Base-by-base conservation (phyloP, 2,329 filamentous ascomycete species). In the Aureobasidium sp. region DNA sequence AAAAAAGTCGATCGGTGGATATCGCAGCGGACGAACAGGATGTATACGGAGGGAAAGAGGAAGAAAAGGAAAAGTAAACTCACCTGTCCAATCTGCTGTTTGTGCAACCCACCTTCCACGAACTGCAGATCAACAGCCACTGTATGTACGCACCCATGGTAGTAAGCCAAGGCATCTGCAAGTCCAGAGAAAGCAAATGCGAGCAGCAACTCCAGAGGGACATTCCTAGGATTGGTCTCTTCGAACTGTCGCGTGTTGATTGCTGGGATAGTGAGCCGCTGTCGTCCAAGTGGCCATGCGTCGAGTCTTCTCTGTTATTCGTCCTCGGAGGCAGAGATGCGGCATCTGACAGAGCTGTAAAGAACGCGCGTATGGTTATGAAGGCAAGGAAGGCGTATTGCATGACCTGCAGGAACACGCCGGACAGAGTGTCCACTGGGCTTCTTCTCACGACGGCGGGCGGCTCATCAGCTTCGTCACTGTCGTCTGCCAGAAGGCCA, bases 21-120 rank as follows among this genome's bases (percentile, higher is more conserved):
- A 57, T 57, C 8, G 54, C 37, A 37, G 9, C 21, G 41, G 30
- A 47, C 39, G 30, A 29, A 7, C 16, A 32, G 21, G 30, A 21
- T 9, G 21, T 5, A 27, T 39, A 39, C 14, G 21, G 41, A 37
- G 32, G 61, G 44, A 62, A 3, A 4, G 21, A 57, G 41, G 36
- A 21, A 21, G 39, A 55, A 53, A 57, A 34, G 41, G 45, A 32
- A 48, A 59, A 41, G 14, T 6, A 37, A 68, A 82, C 90, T 87
- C 85, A 97, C 93, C 91, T 95, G 79, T 97, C 93, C 75, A 97
- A 78, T 73, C 86, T 81, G 66, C 91, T 87, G 74, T 95, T 83
- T 32, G 88, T 84, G 69, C 83, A 82, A 71, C 89, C 91, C 66
- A 96, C 75, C 75, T 77, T 83, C 69, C 91, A 89, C 66, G 90